A percentile compares a stretch with the other conserved stretches of the same genome.
Conservation (phyloP, 768 basidiomycete species). For the Hirschioporus abietinus region DNA sequence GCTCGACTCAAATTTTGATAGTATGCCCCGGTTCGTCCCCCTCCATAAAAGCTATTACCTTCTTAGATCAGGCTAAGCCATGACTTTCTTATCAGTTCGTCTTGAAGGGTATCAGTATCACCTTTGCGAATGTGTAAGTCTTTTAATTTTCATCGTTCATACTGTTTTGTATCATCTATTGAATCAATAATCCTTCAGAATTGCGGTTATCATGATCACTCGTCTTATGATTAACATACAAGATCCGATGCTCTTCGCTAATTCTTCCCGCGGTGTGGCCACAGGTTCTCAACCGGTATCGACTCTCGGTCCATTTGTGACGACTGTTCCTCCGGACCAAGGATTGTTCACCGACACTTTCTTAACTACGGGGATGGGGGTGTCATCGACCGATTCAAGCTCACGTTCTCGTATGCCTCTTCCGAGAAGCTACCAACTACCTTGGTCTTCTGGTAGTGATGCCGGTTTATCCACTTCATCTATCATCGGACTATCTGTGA, state of each 20-base stretch:
- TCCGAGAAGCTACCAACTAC: background rate
- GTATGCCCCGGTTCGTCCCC: background rate
- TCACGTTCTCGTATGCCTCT: background rate
- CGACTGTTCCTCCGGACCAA: background rate
- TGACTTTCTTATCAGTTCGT: background rate
- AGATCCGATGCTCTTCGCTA: background rate
- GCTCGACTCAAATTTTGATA: background rate
- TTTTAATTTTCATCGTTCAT: background rate
- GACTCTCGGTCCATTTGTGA: background rate
- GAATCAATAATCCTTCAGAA: background rate
- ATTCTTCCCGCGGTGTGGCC: background rate
- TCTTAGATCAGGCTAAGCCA: background rate
- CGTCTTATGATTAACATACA: background rate
- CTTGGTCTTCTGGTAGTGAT: background rate
- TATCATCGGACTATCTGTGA: background rate
- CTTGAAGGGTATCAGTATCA: background rate
- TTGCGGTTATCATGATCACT: background rate
- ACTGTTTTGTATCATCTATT: background rate
- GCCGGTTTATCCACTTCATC: background rate
- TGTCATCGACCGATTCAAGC: background rate
- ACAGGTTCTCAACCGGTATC: background rate
- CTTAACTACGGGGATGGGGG: background rate
- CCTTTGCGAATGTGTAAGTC: background rate
- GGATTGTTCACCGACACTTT: background rate
- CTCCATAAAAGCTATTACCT: background rate